Evolutionary conservation across 192 early-diverging fungal species (phyloP).

Genomic region (Backusella tarrabulga): DNA sequence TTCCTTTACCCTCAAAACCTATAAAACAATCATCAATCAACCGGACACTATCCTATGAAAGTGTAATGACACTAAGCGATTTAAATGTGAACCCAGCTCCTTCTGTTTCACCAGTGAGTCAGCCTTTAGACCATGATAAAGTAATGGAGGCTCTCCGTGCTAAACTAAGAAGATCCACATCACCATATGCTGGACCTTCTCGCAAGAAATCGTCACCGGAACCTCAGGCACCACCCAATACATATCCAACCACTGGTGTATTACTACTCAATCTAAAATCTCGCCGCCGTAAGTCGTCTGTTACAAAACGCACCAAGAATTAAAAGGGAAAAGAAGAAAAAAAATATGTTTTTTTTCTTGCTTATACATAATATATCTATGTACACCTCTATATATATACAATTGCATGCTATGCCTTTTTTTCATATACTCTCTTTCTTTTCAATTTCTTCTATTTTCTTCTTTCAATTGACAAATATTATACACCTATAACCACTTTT

Average conservation of each 20-base stretch:
- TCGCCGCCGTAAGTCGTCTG: conserved; percentile 5
- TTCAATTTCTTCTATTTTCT: background rate
- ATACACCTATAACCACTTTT: background rate
- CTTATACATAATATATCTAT: conserved; percentile 3
- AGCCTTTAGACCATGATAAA: background rate
- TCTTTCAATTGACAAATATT: background rate
- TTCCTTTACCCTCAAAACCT: conserved; percentile 4
- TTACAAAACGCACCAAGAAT: background rate
- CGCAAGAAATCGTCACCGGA: background rate
- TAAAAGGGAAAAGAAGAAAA: background rate
- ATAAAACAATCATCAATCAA: background rate
- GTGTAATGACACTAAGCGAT: conserved; percentile 8
- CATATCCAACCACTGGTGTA: conserved; percentile 8
- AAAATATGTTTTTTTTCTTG: background rate
- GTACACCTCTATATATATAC: background rate
- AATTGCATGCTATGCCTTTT: conserved; percentile 3
- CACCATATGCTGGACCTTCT: background rate
- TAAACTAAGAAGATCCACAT: conserved; percentile 6
- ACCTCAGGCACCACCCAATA: background rate
- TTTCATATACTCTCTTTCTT: background rate
- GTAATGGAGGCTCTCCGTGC: conserved; percentile 12
- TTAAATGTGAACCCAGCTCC: background rate
- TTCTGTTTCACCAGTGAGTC: background rate
- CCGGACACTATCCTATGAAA: conserved; percentile 11
- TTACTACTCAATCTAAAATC: conserved; percentile 8